These are phyloP conservation scores for Argentina anserina DNA, from an alignment of 306 rosid species.

Conservation along the genomic window DNA sequence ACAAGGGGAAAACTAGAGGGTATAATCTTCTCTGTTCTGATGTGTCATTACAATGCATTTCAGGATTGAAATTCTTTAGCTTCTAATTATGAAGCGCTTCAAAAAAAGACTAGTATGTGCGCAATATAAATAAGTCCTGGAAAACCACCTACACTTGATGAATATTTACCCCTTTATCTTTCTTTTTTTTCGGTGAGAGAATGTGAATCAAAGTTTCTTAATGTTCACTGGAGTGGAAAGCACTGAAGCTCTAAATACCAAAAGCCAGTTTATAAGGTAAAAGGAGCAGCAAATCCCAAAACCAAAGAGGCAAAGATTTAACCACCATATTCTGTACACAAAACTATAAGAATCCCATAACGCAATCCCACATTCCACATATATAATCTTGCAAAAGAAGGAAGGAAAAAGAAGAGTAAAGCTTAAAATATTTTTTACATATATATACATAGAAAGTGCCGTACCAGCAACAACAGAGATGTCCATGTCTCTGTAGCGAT, in stretches of 20 bases:
- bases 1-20: background rate
- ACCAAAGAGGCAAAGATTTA: too few relatives aligned
- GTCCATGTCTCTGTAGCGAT: constrained; percentile 96
- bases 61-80: background rate
- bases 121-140: background rate
- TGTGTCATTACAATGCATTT: background rate
- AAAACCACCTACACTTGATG: background rate
- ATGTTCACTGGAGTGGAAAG: background rate
- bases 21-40: background rate
- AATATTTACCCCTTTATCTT: too few relatives aligned
- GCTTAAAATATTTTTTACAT: background rate
- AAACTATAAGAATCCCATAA: background rate
- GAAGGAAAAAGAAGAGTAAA: background rate
- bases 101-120: too few relatives aligned
- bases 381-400: background rate
- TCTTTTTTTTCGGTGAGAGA: too few relatives aligned
- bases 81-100: background rate
- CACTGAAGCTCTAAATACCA: background rate
- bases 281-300: background rate
- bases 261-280: background rate
- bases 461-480: constrained; percentile 97
- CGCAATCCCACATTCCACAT: constrained; percentile 13
- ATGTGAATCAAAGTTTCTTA: too few relatives aligned
- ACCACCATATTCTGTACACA: background rate
- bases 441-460: background rate